Evolutionary conservation across 805 yeast genomes (phyloP).

Genomic region (Metschnikowia dekortorum): DNA sequence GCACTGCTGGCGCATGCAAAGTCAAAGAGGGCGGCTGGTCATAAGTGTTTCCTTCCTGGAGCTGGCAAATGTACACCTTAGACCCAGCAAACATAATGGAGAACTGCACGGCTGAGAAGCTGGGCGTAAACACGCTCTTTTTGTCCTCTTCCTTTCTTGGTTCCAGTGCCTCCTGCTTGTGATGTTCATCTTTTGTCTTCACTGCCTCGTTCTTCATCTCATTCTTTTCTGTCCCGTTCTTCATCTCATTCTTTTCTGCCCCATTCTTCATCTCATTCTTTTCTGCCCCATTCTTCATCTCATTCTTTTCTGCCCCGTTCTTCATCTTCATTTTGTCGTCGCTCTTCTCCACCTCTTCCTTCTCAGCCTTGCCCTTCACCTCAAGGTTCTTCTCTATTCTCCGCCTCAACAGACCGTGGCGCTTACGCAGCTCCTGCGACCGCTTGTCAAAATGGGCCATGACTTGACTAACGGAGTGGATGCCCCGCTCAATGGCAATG

Average conservation of each 20-base stretch:
- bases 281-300: too few relatives aligned
- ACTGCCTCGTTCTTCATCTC: too few relatives aligned
- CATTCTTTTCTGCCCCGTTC: too few relatives aligned
- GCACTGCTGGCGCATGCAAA: constrained; percentile 73
- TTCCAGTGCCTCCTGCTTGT: too few relatives aligned
- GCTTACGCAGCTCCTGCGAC: constrained; percentile 1
- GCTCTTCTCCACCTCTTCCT: neutral
- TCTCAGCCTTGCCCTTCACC: neutral
- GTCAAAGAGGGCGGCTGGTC: constrained; percentile 46
- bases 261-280: neutral
- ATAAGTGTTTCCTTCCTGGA: constrained; percentile 36
- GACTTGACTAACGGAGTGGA: constrained; percentile 44
- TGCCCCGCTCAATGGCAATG: constrained; percentile 47
- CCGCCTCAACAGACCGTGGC: neutral
- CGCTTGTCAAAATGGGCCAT: constrained; percentile 31
- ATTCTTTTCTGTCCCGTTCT: too few relatives aligned
- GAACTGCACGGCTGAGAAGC: constrained; percentile 44
- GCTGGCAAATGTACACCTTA: constrained; percentile 44
- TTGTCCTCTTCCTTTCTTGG: neutral
- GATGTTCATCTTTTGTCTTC: too few relatives aligned
- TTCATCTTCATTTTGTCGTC: too few relatives aligned
- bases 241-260: neutral
- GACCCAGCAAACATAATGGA: constrained; percentile 67
- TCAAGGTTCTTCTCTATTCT: neutral
- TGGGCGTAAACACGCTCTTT: constrained; percentile 14